Percentiles rank a stretch among this genome's conserved stretches.
Conservation (phyloP, 805 yeast genomes). For the Scheffersomyces coipomensis region DNA sequence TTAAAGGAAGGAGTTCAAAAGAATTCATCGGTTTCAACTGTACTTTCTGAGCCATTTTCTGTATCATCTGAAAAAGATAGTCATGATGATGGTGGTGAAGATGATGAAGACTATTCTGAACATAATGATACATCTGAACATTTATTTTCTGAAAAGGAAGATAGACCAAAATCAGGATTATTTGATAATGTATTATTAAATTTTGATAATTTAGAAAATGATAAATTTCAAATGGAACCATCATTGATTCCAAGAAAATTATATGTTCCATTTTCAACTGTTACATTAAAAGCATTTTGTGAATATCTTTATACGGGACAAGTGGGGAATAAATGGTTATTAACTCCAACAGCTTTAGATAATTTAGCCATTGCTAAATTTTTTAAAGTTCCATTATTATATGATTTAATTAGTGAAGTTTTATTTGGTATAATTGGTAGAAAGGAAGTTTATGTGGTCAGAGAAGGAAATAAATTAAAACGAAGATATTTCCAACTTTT, state of each 20-base stretch:
- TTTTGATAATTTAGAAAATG: constrained; percentile 30
- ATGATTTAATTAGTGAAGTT: constrained; percentile 67
- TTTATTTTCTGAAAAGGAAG: neutral
- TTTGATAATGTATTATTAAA: constrained; percentile 25
- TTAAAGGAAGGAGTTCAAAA: neutral
- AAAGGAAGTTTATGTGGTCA: constrained; percentile 54
- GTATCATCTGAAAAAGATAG: constrained; percentile 2
- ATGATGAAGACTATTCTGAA: constrained; percentile 1
- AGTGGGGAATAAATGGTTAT: constrained; percentile 71
- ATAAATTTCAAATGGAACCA: constrained; percentile 50
- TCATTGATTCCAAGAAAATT: constrained; percentile 64
- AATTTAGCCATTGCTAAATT: constrained; percentile 60
- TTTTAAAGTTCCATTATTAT: constrained; percentile 67
- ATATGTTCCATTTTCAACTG: constrained; percentile 65
- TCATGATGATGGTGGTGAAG: constrained; percentile 2
- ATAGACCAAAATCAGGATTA: constrained; percentile 1
- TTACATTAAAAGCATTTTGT: constrained; percentile 61
- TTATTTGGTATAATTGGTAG: constrained; percentile 68
- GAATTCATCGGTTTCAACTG: constrained; percentile 5
- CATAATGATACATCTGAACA: constrained; percentile 2
- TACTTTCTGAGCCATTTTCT: constrained; percentile 2
- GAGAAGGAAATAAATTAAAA: constrained; percentile 38
- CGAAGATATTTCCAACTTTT: constrained; percentile 22
- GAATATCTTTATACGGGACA: constrained; percentile 81
- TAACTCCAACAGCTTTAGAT: constrained; percentile 68